Base-by-base conservation (phyloP, 352 stramenopile genomes). In the Phytophthora megakarya region DNA sequence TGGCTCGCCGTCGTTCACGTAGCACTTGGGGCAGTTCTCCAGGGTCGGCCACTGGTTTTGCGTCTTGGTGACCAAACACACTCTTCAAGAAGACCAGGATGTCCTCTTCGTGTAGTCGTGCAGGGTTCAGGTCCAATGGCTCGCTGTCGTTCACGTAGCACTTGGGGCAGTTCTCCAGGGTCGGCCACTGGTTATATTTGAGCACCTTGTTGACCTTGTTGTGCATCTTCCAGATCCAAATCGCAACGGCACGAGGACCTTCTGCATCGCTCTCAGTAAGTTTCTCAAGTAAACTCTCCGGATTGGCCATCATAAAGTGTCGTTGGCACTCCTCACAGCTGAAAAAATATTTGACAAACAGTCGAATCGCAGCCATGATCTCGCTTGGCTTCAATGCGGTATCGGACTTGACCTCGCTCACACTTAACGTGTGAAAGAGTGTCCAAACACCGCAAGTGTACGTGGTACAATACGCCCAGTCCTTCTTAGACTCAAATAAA, bases 141-240 rank as follows among this genome's bases (percentile, higher is more conserved):
- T 73, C 52, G 21, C 84, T 66, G 40, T 81, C 70, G 28, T 81
- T 70, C 12, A 75, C 68, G 44, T 86, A 90, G 58, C 81, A 90
- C 10, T 78, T 54, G 7, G 64, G 72, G 49, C 81, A 90, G 26
- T 65, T 72, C 50, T 73, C 53, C 44, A 75, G 48, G 0, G 63
- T 65, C 37, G 84, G 82, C 79, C 81, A 93, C 50, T 88, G 79
- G 1, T 32, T 69, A 25, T 92, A 86, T 54, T 90, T 86, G 15
- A 83, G 84, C 28, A 88, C 74, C 42, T 84, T 84, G 69, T 92
- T 94, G n/a, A 94, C 86, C 47, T 84, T 83, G 70, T 90, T 92
- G 75, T 94, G 86, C 86, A 92, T 92, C 33, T 71, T 70, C 79
- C 84, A 92, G 62, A 94, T 75, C 86, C 86, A 94, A 38, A 92